Base-by-base conservation (phyloP, 148 eudicot genomes). In the Euryodendron excelsum region DNA sequence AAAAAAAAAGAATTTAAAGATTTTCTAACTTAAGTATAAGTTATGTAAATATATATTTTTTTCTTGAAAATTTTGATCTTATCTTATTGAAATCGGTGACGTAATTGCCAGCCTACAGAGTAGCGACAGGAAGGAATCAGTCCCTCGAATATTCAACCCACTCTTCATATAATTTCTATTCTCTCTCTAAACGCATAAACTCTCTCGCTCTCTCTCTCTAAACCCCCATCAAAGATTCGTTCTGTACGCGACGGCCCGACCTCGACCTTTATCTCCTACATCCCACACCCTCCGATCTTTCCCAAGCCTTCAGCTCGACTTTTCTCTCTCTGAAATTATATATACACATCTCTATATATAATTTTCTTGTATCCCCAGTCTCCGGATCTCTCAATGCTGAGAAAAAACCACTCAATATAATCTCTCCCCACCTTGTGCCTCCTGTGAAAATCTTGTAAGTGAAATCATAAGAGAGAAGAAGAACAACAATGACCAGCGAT, bases 211-310 rank as follows among this genome's bases (percentile, higher is more conserved):
- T 47, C 50, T 67, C 71, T 64, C 80, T 48, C 73, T 50, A 76
- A 77, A 79, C 60, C 72, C 41, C 53, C n/a, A 53, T 60, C 72
- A 81, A 81, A 84, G 89, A 88, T 90, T 90, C 89, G 80, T 74
- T 73, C 69, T 62, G 83, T 75, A 92, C 86, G 97, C 97, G 97
- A 92, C 97, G 94, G 55, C 89, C 86, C 91, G 96, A 86, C 91
- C 72, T 83, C 84, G 91, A 84, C 80, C 50, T 47, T 71, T 12
- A 48, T 39, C 73, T 36, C 62, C 21, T 4, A 66, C 21, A 23
- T 44, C 80, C 48, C 78, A 34, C 77, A 76, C 69, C 85, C 37
- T 75, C 65, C 79, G 77, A 58, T 75, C 79, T 69, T 14, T 31
- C 55, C 66, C 45, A 3, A 5, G 45, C 9, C 45, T 41, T 30